Evolutionary conservation across 768 basidiomycete genomes (phyloP).

Genomic region (Cubamyces sp.): DNA sequence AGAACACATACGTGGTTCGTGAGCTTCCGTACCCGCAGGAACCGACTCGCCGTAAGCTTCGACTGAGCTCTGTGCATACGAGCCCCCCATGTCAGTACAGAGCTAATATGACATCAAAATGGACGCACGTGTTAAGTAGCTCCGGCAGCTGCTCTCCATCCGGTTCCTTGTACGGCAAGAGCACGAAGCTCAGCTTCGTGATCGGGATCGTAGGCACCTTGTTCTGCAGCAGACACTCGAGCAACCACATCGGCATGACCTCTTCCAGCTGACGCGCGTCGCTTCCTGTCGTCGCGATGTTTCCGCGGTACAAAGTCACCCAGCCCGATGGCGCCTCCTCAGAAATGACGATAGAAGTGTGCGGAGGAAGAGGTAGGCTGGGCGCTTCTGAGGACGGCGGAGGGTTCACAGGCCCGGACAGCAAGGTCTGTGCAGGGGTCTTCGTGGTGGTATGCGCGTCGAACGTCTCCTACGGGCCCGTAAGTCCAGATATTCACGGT

Average conservation of each 20-base stretch:
- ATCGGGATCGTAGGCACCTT: slow-evolving; percentile 54
- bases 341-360: slow-evolving; percentile 73
- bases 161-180: slow-evolving; percentile 76
- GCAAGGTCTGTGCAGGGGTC: slow-evolving; percentile 57
- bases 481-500: not conserved
- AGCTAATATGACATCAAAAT: not conserved
- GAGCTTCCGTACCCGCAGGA: slow-evolving; percentile 85
- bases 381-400: slow-evolving; percentile 78
- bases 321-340: slow-evolving; percentile 81
- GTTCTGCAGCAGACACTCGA: slow-evolving; percentile 82
- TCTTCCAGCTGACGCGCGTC: slow-evolving; percentile 68
- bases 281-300: slow-evolving; percentile 57
- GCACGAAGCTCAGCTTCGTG: slow-evolving; percentile 86
- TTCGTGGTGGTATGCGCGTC: slow-evolving; percentile 36
- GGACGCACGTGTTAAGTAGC: slow-evolving; percentile 80
- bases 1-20: slow-evolving; percentile 67
- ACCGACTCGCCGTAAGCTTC: slow-evolving; percentile 86
- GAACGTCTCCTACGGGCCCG: slow-evolving; percentile 21
- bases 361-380: slow-evolving; percentile 55
- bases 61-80: slow-evolving; percentile 61
- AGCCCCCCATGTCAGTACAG: not conserved
- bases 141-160: slow-evolving; percentile 71
- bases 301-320: slow-evolving; percentile 76
- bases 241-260: slow-evolving; percentile 83
- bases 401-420: slow-evolving; percentile 62